Base-by-base conservation (phyloP, 257 asterid species). In the Solanum bukasovii region DNA sequence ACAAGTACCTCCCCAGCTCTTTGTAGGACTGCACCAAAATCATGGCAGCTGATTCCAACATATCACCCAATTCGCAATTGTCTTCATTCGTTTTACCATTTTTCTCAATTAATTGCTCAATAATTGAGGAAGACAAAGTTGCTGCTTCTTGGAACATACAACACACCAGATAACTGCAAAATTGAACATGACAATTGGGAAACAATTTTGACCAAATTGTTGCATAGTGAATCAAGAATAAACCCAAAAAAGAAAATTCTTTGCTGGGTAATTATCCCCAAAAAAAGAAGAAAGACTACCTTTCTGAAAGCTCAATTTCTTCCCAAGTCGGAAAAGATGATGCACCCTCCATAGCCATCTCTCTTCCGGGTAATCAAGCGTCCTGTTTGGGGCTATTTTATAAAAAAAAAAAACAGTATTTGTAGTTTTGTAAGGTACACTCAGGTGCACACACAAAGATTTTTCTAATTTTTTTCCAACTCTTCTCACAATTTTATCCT, bases 11-110 rank as follows among this genome's bases (percentile, higher is more conserved):
- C 85, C 90, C 89, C 67, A 91, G 90, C 81, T 92, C 94, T 84
- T 93, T 92, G 92, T 90, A 87, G 84, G 99, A 95, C 89, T 95
- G 99, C 61, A 94, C 99, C 82, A 95, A 87, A 89, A 94, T 95
- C 99, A 96, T 96, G 31, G 95, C 98, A 44, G 98, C 95, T 73
- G 98, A 94, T 92, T 94, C 98, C 93, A 92, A 86, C 98, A 93
- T 90, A 78, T 93, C 96, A 61, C 82, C 90, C 89, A 93, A 87
- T 44, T 92, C 96, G 87, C 85, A 86, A 83, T 65, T 72, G 86
- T 91, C 90, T 73, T 86, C 85, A 79, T 81, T 86, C 38, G 18
- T 52, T 27, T 77, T 37, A 88, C 85, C 38, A 87, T 79, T 72
- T 4, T 49, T 90, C 86, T 79, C 90, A 38, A 89, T 84, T 93